Conservation (phyloP, 2,329 filamentous ascomycete genomes). For the Cladophialophora chaetospira region DNA sequence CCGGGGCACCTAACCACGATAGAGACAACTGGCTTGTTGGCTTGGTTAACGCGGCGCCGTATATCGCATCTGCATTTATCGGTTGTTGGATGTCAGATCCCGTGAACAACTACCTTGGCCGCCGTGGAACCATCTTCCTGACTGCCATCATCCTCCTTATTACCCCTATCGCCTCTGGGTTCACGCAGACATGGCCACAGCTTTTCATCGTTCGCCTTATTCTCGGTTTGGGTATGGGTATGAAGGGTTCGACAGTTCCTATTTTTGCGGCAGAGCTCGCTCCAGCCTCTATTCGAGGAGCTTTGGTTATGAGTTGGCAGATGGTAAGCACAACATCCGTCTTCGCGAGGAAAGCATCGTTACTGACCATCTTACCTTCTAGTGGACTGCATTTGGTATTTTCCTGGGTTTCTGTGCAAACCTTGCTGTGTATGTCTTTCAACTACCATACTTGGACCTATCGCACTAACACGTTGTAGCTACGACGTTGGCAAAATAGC, state of each 20-base stretch:
- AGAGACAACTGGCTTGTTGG: constrained; percentile 62
- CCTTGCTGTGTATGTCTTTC: constrained; percentile 64
- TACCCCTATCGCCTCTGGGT: constrained; percentile 58
- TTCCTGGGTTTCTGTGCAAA: constrained; percentile 68
- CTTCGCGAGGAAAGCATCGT: too few relatives aligned
- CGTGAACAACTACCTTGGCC: constrained; percentile 69
- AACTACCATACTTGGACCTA: too few relatives aligned
- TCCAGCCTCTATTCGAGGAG: constrained; percentile 69
- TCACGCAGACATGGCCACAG: constrained; percentile 70
- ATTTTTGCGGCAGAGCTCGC: constrained; percentile 76
- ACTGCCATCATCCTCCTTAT: constrained; percentile 65
- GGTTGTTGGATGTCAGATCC: constrained; percentile 75
- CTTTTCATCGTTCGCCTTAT: constrained; percentile 71
- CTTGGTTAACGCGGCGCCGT: constrained; percentile 59
- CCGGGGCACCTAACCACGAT: constrained; percentile 39
- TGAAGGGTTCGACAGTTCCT: constrained; percentile 73
- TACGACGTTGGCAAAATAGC: too few relatives aligned
- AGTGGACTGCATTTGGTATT: constrained; percentile 65
- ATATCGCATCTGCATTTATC: constrained; percentile 54
- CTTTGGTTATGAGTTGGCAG: constrained; percentile 83
- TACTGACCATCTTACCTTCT: too few relatives aligned
- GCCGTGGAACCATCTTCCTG: constrained; percentile 66
- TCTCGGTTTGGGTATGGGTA: constrained; percentile 75
- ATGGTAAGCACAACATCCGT: too few relatives aligned
- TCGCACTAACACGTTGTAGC: too few relatives aligned